Base-by-base conservation (phyloP, 1,139 yeast species). In the Petasospora fabianii region DNA sequence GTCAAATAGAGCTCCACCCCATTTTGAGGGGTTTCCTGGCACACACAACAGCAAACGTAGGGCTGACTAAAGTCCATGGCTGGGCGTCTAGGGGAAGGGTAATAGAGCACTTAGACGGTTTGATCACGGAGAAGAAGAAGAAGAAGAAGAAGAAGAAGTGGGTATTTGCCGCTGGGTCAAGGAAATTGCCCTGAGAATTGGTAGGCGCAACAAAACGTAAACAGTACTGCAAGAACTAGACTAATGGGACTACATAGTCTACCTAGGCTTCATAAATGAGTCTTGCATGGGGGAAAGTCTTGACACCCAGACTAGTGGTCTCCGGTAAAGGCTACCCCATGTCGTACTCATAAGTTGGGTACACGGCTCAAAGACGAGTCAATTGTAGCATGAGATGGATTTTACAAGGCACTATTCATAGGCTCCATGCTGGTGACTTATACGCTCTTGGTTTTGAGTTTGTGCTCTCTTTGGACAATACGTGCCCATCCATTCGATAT, bases 21-120 rank as follows among this genome's bases (percentile, higher is more conserved):
- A 3, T 20, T 30, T 10, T 40, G 33, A 3, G 40, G 22, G 7
- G 32, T 27, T 6, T 30, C 46, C 20, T 49, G 54, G 33, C 62
- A 58, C 4, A 56, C 39, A 9, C 55, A 49, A 41, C 63, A 59
- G 24, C 48, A 47, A 16, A 53, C 45, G 27, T 49, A 59, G 5
- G 60, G 58, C 43, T 46, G 54, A 27, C 41, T 32, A 6, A 54
- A 31, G 34, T 55, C 53, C 50, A 56, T 46, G 27, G 18, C n/a
- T n/a, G n/a, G n/a, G n/a, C n/a, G n/a, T n/a, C n/a, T n/a, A n/a
- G n/a, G n/a, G n/a, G n/a, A n/a, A n/a, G n/a, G n/a, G n/a, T n/a
- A n/a, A n/a, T n/a, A n/a, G n/a, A n/a, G n/a, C n/a, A n/a, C n/a
- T n/a, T n/a, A n/a, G n/a, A n/a, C n/a, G n/a, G n/a, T n/a, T n/a